Percentiles rank a stretch among this genome's conserved stretches.
phyloP scores from a whole-genome alignment of 805 yeast genomes.

The Suhomyces sp. region DNA sequence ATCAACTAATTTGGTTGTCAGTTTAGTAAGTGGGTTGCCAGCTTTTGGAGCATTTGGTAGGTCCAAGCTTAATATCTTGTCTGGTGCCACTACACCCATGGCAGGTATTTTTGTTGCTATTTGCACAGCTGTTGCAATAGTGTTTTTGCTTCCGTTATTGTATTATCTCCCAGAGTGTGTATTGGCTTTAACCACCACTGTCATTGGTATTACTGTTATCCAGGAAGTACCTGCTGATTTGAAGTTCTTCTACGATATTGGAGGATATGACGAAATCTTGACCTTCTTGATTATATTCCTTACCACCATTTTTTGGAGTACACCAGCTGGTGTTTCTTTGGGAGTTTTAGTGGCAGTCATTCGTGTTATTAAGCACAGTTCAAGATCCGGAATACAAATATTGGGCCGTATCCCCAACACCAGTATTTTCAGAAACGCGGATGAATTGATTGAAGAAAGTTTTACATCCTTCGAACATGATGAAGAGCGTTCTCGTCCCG shows the following conservation, averaged over 20 bases:
- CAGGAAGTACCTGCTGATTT: slow-evolving; percentile 27
- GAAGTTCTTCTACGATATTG: slow-evolving; percentile 19
- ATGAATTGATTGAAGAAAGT: slow-evolving; percentile 49
- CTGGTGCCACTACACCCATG: slow-evolving; percentile 53
- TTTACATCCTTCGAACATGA: slow-evolving; percentile 14
- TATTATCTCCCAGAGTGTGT: slow-evolving; percentile 34
- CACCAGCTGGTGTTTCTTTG: slow-evolving; percentile 36
- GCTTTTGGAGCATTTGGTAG: slow-evolving; percentile 39
- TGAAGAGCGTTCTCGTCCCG: not conserved
- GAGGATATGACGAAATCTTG: slow-evolving; percentile 23
- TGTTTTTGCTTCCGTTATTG: slow-evolving; percentile 23
- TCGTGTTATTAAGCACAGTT: slow-evolving; percentile 37
- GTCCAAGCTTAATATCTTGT: slow-evolving; percentile 29
- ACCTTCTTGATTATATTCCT: slow-evolving; percentile 22
- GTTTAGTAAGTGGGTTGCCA: slow-evolving; percentile 33
- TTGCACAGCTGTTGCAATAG: slow-evolving; percentile 22
- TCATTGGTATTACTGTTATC: slow-evolving; percentile 52
- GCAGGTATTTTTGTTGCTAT: slow-evolving; percentile 36
- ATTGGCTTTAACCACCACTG: slow-evolving; percentile 34
- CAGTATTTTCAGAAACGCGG: slow-evolving; percentile 67
- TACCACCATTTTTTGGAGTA: slow-evolving; percentile 36
- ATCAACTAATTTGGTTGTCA: slow-evolving; percentile 24
- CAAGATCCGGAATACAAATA: slow-evolving; percentile 44
- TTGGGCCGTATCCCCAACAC: slow-evolving; percentile 46
- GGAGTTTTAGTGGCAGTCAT: slow-evolving; percentile 37